phyloP scores from a whole-genome alignment of 352 stramenopile genomes.

The Phytophthora aleatoria region DNA sequence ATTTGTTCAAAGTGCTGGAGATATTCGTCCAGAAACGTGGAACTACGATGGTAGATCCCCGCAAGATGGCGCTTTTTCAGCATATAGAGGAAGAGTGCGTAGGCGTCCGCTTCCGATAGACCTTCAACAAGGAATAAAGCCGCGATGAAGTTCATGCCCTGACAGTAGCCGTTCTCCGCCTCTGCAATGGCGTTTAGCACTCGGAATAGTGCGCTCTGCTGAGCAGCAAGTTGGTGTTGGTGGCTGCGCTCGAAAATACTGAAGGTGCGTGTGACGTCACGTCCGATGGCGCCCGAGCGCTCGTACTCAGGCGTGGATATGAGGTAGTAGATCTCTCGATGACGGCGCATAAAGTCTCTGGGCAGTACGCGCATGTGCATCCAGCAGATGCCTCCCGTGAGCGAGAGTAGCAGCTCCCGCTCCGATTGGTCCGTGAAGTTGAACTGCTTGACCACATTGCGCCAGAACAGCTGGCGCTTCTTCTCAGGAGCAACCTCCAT shows the following conservation, averaged over 20 bases:
- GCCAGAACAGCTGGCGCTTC: slow-evolving; percentile 74
- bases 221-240: slow-evolving; percentile 45
- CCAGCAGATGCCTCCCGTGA: slow-evolving; percentile 74
- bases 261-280: slow-evolving; percentile 86
- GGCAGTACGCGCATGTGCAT: slow-evolving; percentile 58
- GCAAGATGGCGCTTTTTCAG: slow-evolving; percentile 81
- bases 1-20: slow-evolving; percentile 79
- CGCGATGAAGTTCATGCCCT: slow-evolving; percentile 91
- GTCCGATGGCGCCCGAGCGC: slow-evolving; percentile 71
- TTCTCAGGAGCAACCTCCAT: slow-evolving; percentile 19
- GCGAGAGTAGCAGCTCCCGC: slow-evolving; percentile 59
- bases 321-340: slow-evolving; percentile 82
- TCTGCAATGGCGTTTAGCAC: slow-evolving; percentile 84
- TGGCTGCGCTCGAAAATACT: slow-evolving; percentile 80
- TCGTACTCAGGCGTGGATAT: slow-evolving; percentile 70
- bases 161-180: slow-evolving; percentile 83
- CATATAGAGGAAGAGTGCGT: slow-evolving; percentile 83
- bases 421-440: slow-evolving; percentile 78
- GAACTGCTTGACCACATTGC: slow-evolving; percentile 79
- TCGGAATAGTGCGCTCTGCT: slow-evolving; percentile 73
- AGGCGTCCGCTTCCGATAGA: slow-evolving; percentile 78
- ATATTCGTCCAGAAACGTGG: slow-evolving; percentile 87
- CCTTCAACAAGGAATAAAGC: slow-evolving; percentile 86
- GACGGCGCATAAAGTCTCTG: slow-evolving; percentile 58
- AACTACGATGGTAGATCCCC: slow-evolving; percentile 81